These are phyloP conservation scores for Asclepias syriaca DNA, from an alignment of 257 asterid genomes.

Conservation along the genomic window DNA sequence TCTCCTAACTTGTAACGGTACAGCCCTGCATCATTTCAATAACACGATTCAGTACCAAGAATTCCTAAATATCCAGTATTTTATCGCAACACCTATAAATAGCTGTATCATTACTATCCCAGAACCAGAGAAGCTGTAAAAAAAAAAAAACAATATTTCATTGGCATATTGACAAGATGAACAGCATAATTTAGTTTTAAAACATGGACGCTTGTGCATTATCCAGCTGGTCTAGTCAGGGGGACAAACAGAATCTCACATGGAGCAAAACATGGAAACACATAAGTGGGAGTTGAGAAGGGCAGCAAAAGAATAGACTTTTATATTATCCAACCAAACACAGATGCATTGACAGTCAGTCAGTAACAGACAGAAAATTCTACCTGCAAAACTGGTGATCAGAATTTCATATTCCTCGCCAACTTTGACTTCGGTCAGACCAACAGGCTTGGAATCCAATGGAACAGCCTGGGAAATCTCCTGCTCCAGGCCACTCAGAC, in stretches of 20 bases:
- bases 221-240: conserved; percentile 3
- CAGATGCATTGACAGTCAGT: not conserved
- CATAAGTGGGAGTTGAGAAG: not conserved
- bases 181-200: not conserved
- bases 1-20: conserved; percentile 88
- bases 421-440: conserved; percentile 60
- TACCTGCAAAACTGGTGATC: conserved; percentile 82
- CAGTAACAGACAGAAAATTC: not conserved
- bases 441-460: conserved; percentile 37
- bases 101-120: not conserved
- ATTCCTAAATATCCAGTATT: too few species aligned
- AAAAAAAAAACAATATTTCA: not conserved
- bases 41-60: not conserved
- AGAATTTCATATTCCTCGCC: conserved; percentile 81
- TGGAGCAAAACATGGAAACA: not conserved
- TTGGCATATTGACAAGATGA: not conserved
- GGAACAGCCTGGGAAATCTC: not conserved
- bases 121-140: not conserved
- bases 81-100: conserved; percentile 2
- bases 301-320: not conserved
- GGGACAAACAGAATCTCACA: not conserved
- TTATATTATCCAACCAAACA: not conserved
- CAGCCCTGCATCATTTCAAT: conserved; percentile 47
- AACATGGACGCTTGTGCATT: not conserved
- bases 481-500: conserved; percentile 24